Percentiles rank a stretch among this genome's conserved stretches.
Evolutionary conservation across 495 filamentous ascomycete species (phyloP).

Genomic region (Podospora pseudopauciseta): DNA sequence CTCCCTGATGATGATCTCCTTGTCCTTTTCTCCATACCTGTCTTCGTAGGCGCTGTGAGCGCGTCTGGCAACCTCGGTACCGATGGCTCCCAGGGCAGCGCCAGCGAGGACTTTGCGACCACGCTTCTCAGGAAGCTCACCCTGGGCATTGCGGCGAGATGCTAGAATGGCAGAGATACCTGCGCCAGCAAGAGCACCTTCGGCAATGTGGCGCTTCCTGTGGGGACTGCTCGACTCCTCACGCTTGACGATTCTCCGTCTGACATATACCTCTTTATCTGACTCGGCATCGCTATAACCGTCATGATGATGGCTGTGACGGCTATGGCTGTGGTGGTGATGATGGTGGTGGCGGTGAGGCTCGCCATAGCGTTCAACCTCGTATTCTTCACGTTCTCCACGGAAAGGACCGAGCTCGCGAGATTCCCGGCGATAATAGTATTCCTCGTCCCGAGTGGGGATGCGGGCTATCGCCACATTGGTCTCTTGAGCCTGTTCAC

Average conservation of each 20-base stretch:
- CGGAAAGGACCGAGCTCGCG: constrained; percentile 42
- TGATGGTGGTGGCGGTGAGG: constrained; percentile 34
- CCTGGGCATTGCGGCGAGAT: constrained; percentile 60
- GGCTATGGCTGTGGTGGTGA: constrained; percentile 41
- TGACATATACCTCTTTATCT: constrained; percentile 43
- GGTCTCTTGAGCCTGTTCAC: constrained; percentile 51
- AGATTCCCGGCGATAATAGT: constrained; percentile 53
- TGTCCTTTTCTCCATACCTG: constrained; percentile 50
- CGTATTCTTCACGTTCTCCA: constrained; percentile 50
- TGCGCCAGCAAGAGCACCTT: constrained; percentile 77
- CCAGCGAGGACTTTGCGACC: constrained; percentile 75
- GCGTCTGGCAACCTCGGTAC: constrained; percentile 72
- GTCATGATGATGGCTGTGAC: constrained; percentile 31
- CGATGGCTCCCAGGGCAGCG: constrained; percentile 76
- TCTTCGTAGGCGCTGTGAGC: constrained; percentile 69
- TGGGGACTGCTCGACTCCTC: constrained; percentile 46
- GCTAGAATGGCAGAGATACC: constrained; percentile 71
- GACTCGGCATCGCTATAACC: constrained; percentile 50
- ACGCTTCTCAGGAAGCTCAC: constrained; percentile 56
- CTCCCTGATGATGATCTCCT: constrained; percentile 29
- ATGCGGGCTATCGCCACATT: constrained; percentile 51
- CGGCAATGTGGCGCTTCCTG: constrained; percentile 76
- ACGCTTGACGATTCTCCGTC: constrained; percentile 41
- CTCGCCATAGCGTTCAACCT: constrained; percentile 52
- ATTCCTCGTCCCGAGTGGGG: constrained; percentile 49